These are phyloP conservation scores for Teunomyces panamensis DNA, from an alignment of 805 yeast species.

Conservation along the genomic window DNA sequence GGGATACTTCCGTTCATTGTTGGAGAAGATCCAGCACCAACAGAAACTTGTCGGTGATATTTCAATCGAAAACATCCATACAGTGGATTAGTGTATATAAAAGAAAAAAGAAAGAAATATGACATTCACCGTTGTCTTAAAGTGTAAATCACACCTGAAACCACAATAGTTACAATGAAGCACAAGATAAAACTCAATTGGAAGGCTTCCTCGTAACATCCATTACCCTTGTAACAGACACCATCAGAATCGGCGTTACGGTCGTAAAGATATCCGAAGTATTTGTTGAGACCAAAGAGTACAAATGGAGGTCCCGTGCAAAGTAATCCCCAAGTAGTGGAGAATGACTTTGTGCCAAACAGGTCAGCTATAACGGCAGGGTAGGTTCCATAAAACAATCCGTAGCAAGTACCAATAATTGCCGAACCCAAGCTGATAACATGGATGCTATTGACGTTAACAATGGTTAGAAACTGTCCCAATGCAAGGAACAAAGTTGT, in stretches of 20 bases:
- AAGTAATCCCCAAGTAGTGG: constrained; percentile 73
- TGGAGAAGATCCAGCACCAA: constrained; percentile 44
- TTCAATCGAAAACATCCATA: constrained; percentile 42
- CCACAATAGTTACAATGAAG: constrained; percentile 21
- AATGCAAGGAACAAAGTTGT: constrained; percentile 35
- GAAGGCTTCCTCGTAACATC: constrained; percentile 38
- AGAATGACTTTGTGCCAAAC: constrained; percentile 64
- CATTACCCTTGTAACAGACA: constrained; percentile 34
- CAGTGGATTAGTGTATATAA: constrained; percentile 30
- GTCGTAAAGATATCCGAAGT: constrained; percentile 57
- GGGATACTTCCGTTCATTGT: constrained; percentile 51
- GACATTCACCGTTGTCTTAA: constrained; percentile 15
- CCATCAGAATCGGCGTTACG: constrained; percentile 39
- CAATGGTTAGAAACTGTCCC: constrained; percentile 36
- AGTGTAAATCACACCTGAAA: constrained; percentile 23
- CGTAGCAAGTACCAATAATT: constrained; percentile 64
- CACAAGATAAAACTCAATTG: constrained; percentile 28
- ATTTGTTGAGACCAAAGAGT: constrained; percentile 51
- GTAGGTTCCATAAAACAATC: constrained; percentile 67
- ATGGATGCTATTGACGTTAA: constrained; percentile 23
- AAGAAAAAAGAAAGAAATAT: not conserved
- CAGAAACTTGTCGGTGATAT: constrained; percentile 37
- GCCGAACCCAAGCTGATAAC: constrained; percentile 50
- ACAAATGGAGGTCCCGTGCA: constrained; percentile 67
- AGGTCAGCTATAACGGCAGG: constrained; percentile 75